Conservation (phyloP, 2,329 filamentous ascomycete genomes). For the Nakataea oryzae region DNA sequence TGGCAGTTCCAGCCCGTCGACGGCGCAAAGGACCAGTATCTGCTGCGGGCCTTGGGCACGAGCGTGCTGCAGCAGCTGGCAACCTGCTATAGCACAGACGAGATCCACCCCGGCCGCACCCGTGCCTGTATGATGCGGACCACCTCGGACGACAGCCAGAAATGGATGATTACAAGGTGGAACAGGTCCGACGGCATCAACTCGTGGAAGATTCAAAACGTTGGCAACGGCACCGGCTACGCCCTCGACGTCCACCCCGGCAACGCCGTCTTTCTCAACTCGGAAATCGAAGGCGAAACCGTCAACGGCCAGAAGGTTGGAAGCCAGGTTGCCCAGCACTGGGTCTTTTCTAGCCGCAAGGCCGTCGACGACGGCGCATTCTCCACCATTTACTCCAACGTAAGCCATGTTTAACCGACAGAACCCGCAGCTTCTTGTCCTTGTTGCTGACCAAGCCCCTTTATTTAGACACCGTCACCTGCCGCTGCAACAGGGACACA, state of each 20-base stretch:
- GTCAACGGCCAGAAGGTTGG: not conserved
- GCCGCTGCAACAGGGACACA: not conserved
- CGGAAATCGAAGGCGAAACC: not conserved
- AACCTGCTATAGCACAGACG: conserved; percentile 1
- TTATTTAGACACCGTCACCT: not conserved
- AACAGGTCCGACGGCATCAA: not conserved
- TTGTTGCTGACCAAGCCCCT: not conserved
- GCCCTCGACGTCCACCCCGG: conserved; percentile 2
- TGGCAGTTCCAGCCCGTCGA: conserved; percentile 4
- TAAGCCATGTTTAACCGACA: not conserved
- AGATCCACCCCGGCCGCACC: conserved; percentile 1
- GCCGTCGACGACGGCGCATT: conserved; percentile 1
- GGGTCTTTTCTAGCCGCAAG: conserved; percentile 1
- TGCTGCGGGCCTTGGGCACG: not conserved
- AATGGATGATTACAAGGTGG: conserved; percentile 2
- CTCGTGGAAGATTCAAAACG: conserved; percentile 3
- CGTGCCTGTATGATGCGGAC: conserved; percentile 1
- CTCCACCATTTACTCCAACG: conserved; percentile 1
- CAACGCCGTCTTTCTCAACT: not conserved
- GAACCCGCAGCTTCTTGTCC: not conserved
- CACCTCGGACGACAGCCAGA: not conserved
- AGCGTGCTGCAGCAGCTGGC: not conserved
- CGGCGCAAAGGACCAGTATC: not conserved
- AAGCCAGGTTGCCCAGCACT: conserved; percentile 1
- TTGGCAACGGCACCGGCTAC: conserved; percentile 2